Base-by-base conservation (phyloP, 768 basidiomycete species). In the Lentinula edodes region DNA sequence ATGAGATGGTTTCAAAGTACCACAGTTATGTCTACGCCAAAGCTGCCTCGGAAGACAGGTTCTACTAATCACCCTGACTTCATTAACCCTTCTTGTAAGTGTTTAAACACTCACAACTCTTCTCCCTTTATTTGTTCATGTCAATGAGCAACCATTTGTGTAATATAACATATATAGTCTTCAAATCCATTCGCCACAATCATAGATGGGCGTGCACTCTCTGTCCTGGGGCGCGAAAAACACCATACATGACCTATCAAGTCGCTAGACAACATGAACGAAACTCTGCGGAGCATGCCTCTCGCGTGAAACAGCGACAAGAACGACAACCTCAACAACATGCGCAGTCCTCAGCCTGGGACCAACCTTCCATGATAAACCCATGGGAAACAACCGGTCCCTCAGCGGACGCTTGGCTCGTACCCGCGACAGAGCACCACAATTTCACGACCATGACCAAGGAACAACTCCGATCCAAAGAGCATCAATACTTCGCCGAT, bases 401-500 rank as follows among this genome's bases (percentile, higher is more conserved):
- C 3, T 56, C 55, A 12, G 39, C 20, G 5, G 58, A 59, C 35
- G 58, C 45, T 35, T 59, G 58, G 58, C 32, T 59, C 20, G 5
- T 5, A 7, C 58, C 58, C 46, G 12, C 35, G 15, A 16, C 20
- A 71, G 69, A 38, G 68, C 68, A 7, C 66, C 28, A 28, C 28
- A 3, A 73, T 6, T 67, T 66, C 2, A 64, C 67, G 28, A 28
- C n/a, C 13, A 32, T 52, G n/a, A 42, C 48, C 28, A 60, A 60
- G 28, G 59, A 52, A 20, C 48, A 55, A 53, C 32, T 61, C 8
- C 52, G 53, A n/a, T 16, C 34, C 28, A 50, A 52, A 16, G 63
- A 64, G 16, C 60, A 57, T 32, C 59, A 45, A 15, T 51, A 57
- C 28, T 62, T 68, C 52, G 75, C 83, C n/a, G 82, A 83, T 62